Base-by-base conservation (phyloP, 805 yeast genomes). In the Spathaspora passalidarum region DNA sequence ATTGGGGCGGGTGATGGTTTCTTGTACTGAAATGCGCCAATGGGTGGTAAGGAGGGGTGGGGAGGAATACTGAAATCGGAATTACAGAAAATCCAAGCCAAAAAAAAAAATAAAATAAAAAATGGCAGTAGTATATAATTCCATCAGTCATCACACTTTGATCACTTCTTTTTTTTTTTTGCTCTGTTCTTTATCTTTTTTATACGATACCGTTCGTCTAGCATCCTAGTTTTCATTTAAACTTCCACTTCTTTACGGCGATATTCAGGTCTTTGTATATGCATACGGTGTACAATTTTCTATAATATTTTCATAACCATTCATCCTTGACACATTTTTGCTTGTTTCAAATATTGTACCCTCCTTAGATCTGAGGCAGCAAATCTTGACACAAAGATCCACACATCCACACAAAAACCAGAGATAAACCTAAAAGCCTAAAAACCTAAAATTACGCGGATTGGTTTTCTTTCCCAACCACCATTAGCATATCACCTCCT, bases 331-430 rank as follows among this genome's bases (percentile, higher is more conserved):
- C 9, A 22, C 25, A 22, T 7, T 22, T 22, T 22, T 22, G 14
- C 14, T 29, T 29, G 34, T n/a, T 10, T 29, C 16, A 13, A 5
- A n/a, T 17, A 29, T 29, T 13, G 14, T 6, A 14, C 34, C 8
- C 14, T n/a, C 14, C 14, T 14, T 14, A 22, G 25, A 29, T 29
- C 34, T 29, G 16, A 29, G 14, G 5, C 34, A 13, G 34, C 34
- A 29, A 29, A 29, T 29, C 34, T 29, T 29, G 34, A 29, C 34
- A 29, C 34, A 29, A 29, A 29, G 34, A 29, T 29, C 32, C 32
- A 26, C 8, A 29, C 34, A 29, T 29, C n/a, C 2, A 13, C 34
- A 29, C 34, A 22, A 22, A 22, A 22, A 22, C 9, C 25, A 22
- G 9, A 7, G 6, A 22, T 22, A 22, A 22, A 29, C 34, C 13